phyloP scores from a whole-genome alignment of 2,329 filamentous ascomycete species.

The Fusarium brevicatenulatum region DNA sequence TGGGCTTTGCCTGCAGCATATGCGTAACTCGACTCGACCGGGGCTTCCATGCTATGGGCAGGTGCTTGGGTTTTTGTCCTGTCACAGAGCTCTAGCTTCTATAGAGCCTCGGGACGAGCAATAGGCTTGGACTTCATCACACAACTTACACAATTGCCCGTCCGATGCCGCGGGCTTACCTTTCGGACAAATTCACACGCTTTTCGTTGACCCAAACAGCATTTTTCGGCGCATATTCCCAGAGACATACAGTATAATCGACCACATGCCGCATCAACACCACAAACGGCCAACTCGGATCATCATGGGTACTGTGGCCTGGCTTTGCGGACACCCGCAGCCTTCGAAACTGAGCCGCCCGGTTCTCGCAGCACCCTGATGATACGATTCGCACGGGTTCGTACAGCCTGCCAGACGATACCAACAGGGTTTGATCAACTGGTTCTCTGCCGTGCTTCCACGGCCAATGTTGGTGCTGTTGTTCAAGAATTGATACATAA shows the following conservation, averaged over 20 bases:
- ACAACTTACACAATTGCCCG: neutral
- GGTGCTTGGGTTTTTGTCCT: neutral
- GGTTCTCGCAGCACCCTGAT: slow-evolving; percentile 9
- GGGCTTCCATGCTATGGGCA: neutral
- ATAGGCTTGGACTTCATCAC: neutral
- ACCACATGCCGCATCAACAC: neutral
- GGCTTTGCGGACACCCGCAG: slow-evolving; percentile 28
- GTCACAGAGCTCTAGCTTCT: neutral
- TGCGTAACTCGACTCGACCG: neutral
- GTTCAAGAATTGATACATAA: neutral
- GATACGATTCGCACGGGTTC: slow-evolving; percentile 8
- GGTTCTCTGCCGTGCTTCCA: slow-evolving; percentile 1
- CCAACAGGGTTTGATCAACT: neutral
- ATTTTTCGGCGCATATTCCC: neutral
- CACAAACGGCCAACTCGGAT: slow-evolving; percentile 5
- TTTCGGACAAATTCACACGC: neutral
- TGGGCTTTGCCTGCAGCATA: neutral
- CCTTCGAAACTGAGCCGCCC: slow-evolving; percentile 7
- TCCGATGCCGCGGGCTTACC: neutral
- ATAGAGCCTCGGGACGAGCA: neutral
- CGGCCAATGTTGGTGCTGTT: neutral
- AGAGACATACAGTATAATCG: neutral
- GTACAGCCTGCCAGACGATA: neutral
- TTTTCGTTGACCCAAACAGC: neutral
- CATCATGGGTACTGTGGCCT: neutral